Percentiles rank a stretch among this genome's conserved stretches.
Evolutionary conservation across 495 filamentous ascomycete species (phyloP).

Genomic region (Penicillium psychrofluorescens): DNA sequence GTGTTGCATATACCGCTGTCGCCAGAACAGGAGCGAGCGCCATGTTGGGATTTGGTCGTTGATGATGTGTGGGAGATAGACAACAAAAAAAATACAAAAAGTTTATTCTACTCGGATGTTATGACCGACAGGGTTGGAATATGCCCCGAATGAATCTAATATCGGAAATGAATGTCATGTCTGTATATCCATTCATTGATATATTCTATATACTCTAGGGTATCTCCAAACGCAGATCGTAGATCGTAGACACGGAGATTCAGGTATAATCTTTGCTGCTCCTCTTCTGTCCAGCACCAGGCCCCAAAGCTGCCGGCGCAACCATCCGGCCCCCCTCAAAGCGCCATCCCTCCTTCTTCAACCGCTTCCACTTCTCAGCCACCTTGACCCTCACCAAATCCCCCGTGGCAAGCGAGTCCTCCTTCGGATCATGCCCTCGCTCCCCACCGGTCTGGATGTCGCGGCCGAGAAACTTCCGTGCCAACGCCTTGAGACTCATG

Average conservation of each 20-base stretch:
- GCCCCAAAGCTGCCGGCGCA: conserved; percentile 24
- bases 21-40: conserved; percentile 6
- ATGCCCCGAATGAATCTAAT: too few species aligned
- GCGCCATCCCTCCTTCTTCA: conserved; percentile 59
- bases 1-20: conserved; percentile 6
- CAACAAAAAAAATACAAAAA: too few species aligned
- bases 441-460: conserved; percentile 71
- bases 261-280: conserved; percentile 1
- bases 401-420: conserved; percentile 83
- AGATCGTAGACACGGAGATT: background rate
- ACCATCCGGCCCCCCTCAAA: conserved; percentile 45
- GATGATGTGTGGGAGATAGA: conserved; percentile 14
- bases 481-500: conserved; percentile 63
- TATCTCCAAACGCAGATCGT: too few species aligned
- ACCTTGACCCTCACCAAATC: conserved; percentile 70
- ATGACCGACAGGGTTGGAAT: background rate
- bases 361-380: conserved; percentile 52
- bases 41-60: conserved; percentile 8
- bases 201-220: too few species aligned
- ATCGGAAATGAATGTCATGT: too few species aligned
- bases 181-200: too few species aligned
- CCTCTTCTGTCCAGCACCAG: conserved; percentile 19
- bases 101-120: background rate
- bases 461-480: conserved; percentile 54
- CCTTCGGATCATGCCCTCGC: conserved; percentile 75